Conservation (phyloP, 192 early-diverging fungal genomes). For the Entophlyctis luteolus region DNA sequence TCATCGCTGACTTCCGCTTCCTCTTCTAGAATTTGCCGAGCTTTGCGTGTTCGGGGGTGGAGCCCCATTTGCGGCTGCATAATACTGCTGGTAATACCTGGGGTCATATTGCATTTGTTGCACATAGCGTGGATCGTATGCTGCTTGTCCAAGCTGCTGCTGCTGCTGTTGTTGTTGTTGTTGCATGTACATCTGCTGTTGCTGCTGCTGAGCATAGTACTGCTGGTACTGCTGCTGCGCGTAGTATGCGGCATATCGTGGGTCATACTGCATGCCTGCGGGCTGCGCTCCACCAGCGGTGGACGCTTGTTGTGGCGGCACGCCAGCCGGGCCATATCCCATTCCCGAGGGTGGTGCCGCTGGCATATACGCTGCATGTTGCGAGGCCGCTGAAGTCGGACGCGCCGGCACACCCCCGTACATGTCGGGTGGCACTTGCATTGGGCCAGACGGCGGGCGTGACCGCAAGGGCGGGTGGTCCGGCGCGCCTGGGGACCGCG, state of each 20-base stretch:
- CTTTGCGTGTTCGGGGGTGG: neutral
- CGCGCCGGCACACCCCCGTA: no score
- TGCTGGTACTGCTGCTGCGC: constrained; percentile 29
- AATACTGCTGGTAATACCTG: constrained; percentile 25
- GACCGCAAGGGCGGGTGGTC: no score
- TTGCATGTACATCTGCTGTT: neutral
- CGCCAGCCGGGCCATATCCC: neutral
- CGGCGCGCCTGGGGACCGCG: no score
- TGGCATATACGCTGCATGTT: neutral
- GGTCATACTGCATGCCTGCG: constrained; percentile 9
- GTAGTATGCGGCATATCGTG: constrained; percentile 12
- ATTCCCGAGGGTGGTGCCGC: constrained; percentile 1
- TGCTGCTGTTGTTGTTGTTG: neutral
- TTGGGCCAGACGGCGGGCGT: no score
- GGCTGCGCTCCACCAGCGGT: constrained; percentile 1
- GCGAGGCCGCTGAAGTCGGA: neutral
- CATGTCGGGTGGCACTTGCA: no score
- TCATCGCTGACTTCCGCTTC: neutral
- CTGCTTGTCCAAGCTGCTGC: neutral
- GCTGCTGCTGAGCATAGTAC: constrained; percentile 21
- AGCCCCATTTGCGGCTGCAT: constrained; percentile 14
- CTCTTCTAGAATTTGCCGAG: neutral
- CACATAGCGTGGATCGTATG: constrained; percentile 15
- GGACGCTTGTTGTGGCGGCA: neutral
- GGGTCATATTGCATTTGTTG: constrained; percentile 9